A percentile compares a stretch with the other conserved stretches of the same genome.
Evolutionary conservation across 2,329 filamentous ascomycete species (phyloP).

Genomic region (Metarhizium anisopliae): DNA sequence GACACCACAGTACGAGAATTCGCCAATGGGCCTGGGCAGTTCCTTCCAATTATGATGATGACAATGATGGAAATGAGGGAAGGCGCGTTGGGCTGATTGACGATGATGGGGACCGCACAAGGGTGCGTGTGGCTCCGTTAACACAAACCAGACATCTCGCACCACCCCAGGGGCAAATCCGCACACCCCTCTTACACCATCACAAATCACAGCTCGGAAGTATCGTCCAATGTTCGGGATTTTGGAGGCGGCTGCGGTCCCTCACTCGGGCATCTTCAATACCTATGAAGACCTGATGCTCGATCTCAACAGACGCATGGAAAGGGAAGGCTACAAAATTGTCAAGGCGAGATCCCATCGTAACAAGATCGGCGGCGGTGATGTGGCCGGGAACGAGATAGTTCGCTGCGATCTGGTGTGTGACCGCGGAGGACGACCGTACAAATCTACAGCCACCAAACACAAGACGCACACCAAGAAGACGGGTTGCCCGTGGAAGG

Average conservation of each 20-base stretch:
- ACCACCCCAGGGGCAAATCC: conserved; percentile 11
- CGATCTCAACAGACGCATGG: conserved; percentile 30
- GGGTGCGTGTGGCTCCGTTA: neutral
- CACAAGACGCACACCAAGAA: conserved; percentile 38
- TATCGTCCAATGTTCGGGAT: conserved; percentile 31
- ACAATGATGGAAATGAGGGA: neutral
- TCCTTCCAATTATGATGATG: neutral
- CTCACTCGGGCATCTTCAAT: conserved; percentile 25
- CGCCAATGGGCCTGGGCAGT: neutral
- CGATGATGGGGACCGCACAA: neutral
- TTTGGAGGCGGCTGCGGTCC: conserved; percentile 29
- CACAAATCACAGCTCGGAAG: conserved; percentile 3
- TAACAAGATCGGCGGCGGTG: conserved; percentile 29
- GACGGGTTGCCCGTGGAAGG: conserved; percentile 36
- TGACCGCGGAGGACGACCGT: conserved; percentile 33
- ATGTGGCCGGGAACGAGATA: conserved; percentile 32
- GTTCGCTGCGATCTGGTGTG: conserved; percentile 36
- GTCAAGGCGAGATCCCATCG: conserved; percentile 36
- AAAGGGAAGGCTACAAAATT: conserved; percentile 36
- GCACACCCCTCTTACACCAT: conserved; percentile 15
- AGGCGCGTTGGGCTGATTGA: neutral
- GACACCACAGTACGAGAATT: neutral
- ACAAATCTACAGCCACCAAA: conserved; percentile 34
- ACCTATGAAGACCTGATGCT: conserved; percentile 34
- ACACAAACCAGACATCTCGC: neutral